Evolutionary conservation across 306 rosid genomes (phyloP).

Genomic region (Adenanthera pavonina): DNA sequence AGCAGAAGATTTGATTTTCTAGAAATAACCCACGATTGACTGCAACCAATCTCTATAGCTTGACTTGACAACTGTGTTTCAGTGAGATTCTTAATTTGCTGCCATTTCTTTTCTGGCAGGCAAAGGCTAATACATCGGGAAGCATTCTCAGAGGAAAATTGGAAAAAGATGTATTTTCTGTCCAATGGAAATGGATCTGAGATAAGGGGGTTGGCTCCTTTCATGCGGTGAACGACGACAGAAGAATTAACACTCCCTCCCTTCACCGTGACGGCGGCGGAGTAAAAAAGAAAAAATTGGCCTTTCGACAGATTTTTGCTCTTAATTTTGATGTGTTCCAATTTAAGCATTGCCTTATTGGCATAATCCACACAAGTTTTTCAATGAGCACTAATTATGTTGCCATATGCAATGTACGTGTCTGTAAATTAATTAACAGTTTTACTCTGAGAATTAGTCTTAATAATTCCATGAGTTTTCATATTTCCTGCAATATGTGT

Average conservation of each 20-base stretch:
- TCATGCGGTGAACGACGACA: conserved; percentile 62
- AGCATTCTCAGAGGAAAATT: conserved; percentile 81
- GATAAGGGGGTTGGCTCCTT: conserved; percentile 80
- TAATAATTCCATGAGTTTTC: conserved; percentile 14
- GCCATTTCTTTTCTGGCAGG: conserved; percentile 55
- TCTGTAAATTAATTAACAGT: conserved; percentile 37
- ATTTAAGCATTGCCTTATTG: conserved; percentile 18
- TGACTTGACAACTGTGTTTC: conserved; percentile 25
- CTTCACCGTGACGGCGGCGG: not conserved
- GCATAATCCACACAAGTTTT: conserved; percentile 32
- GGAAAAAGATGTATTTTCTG: conserved; percentile 85
- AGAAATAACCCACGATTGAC: conserved; percentile 27
- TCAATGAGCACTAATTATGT: conserved; percentile 20
- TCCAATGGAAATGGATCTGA: conserved; percentile 92
- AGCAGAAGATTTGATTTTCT: conserved; percentile 12
- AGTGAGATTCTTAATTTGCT: conserved; percentile 30
- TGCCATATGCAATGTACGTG: conserved; percentile 36
- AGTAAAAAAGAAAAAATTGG: not conserved
- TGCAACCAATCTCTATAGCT: conserved; percentile 18
- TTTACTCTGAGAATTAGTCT: not conserved
- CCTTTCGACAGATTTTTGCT: conserved; percentile 2
- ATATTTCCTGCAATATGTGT: not conserved
- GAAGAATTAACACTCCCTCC: conserved; percentile 13
- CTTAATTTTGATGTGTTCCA: conserved; percentile 31
- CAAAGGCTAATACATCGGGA: conserved; percentile 83